A percentile compares a stretch with the other conserved stretches of the same genome.
These are phyloP conservation scores for Magnaporthiopsis rhizophila DNA, from an alignment of 2,329 filamentous ascomycete species.

Conservation along the genomic window DNA sequence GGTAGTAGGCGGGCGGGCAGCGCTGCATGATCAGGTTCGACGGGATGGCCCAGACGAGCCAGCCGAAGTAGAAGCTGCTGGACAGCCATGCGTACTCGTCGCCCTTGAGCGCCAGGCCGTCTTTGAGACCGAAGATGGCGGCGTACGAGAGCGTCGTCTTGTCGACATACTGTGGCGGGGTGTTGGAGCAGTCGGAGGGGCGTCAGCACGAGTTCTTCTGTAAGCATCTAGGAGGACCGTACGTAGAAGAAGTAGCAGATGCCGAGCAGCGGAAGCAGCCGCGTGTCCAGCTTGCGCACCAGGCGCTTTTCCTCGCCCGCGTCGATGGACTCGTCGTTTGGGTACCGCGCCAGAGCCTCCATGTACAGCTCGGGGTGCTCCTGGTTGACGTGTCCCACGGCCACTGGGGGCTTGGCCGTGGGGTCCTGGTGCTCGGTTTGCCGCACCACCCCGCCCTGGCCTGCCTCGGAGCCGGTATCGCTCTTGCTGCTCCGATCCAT, in stretches of 20 bases:
- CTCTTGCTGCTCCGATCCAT: neutral
- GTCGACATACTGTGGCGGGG: constrained; percentile 16
- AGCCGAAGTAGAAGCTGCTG: constrained; percentile 47
- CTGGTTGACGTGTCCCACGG: constrained; percentile 13
- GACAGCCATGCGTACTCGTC: constrained; percentile 50
- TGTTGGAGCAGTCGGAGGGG: neutral
- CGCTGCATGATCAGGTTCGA: constrained; percentile 24
- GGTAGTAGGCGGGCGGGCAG: constrained; percentile 26
- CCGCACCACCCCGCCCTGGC: neutral
- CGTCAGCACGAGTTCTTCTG: neutral
- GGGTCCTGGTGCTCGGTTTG: neutral
- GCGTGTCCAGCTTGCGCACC: constrained; percentile 27
- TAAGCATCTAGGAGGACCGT: constrained; percentile 11
- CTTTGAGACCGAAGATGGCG: constrained; percentile 54
- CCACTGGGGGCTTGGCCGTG: neutral
- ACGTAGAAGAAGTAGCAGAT: constrained; percentile 34
- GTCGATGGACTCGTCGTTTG: constrained; percentile 29
- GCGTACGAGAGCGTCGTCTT: constrained; percentile 54
- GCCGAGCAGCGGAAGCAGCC: constrained; percentile 28
- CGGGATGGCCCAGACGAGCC: constrained; percentile 19
- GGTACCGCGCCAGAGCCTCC: constrained; percentile 27
- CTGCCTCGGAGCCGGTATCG: neutral
- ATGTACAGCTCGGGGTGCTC: constrained; percentile 23
- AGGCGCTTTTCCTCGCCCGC: constrained; percentile 23
- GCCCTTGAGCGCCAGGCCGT: constrained; percentile 49